Percentiles rank a stretch among this genome's conserved stretches.
Evolutionary conservation across 805 yeast species (phyloP).

Genomic region (Yamadazyma paraphyllophila): DNA sequence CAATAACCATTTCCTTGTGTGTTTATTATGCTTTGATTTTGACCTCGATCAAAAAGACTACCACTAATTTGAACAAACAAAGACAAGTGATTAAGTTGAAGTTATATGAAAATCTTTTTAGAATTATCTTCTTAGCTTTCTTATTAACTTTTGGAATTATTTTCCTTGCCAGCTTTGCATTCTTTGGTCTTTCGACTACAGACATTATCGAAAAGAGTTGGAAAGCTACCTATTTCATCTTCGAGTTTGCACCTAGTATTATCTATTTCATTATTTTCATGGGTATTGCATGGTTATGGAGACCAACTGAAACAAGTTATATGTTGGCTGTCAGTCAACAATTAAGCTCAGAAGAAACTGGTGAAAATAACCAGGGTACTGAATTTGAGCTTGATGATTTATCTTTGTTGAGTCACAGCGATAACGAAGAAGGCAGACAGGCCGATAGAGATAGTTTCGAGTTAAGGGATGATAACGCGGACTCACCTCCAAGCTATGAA

Average conservation of each 20-base stretch:
- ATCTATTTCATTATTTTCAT: constrained; percentile 82
- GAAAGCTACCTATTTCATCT: constrained; percentile 84
- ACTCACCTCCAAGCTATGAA: constrained; percentile 34
- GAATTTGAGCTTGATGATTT: constrained; percentile 62
- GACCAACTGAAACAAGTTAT: constrained; percentile 94
- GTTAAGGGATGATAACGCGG: constrained; percentile 21
- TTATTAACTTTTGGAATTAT: constrained; percentile 69
- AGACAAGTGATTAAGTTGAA: constrained; percentile 88
- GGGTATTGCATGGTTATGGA: constrained; percentile 87
- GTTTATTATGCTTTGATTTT: constrained; percentile 74
- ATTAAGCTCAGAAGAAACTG: constrained; percentile 74
- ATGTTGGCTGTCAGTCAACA: constrained; percentile 94
- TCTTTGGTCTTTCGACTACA: constrained; percentile 69
- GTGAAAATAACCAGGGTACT: constrained; percentile 39
- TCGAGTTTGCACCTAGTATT: constrained; percentile 94
- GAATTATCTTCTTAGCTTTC: constrained; percentile 70
- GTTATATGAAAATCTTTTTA: constrained; percentile 79
- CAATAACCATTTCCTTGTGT: constrained; percentile 67
- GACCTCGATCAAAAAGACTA: constrained; percentile 71
- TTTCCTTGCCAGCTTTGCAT: constrained; percentile 63
- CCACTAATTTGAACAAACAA: constrained; percentile 70
- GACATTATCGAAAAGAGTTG: constrained; percentile 84
- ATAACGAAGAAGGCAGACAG: constrained; percentile 23
- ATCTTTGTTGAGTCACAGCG: constrained; percentile 50
- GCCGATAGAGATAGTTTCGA: constrained; percentile 37